phyloP scores from a whole-genome alignment of 176 grass and related monocot species.

The Oryza meridionalis region DNA sequence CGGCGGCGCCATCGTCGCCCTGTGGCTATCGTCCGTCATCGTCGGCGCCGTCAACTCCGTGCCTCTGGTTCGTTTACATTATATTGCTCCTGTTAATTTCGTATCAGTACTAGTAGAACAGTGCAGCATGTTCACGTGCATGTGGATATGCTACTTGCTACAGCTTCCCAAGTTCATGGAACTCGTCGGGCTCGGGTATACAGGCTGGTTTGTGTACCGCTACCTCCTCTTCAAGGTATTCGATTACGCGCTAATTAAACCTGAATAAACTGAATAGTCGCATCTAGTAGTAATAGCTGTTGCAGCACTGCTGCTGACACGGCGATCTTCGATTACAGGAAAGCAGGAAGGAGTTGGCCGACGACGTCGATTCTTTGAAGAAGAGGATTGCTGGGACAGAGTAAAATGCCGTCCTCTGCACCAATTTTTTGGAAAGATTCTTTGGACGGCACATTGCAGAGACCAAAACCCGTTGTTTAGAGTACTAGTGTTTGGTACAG shows the following conservation, averaged over 20 bases:
- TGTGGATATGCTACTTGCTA: background rate
- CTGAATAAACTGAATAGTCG: background rate
- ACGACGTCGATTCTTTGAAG: constrained; percentile 74
- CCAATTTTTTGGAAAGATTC: constrained; percentile 22
- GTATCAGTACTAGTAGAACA: background rate
- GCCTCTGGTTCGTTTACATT: constrained; percentile 58
- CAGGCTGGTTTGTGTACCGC: constrained; percentile 93
- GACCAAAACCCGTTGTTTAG: constrained; percentile 13
- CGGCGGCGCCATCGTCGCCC: constrained; percentile 66
- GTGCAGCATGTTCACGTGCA: background rate
- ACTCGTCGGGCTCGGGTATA: constrained; percentile 85
- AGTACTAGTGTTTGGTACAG: background rate
- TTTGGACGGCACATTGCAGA: constrained; percentile 19
- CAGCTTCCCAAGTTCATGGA: constrained; percentile 97
- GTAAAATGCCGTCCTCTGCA: constrained; percentile 36
- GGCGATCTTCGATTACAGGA: constrained; percentile 41
- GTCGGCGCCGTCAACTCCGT: constrained; percentile 87
- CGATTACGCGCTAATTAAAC: background rate
- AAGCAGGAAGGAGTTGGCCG: constrained; percentile 71
- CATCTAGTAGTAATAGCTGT: background rate
- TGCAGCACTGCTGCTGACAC: background rate
- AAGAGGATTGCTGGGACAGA: constrained; percentile 82
- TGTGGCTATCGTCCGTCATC: constrained; percentile 80
- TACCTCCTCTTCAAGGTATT: constrained; percentile 96
- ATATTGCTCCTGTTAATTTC: background rate